These are phyloP conservation scores for Quercus suber DNA, from an alignment of 306 rosid genomes.

Conservation along the genomic window DNA sequence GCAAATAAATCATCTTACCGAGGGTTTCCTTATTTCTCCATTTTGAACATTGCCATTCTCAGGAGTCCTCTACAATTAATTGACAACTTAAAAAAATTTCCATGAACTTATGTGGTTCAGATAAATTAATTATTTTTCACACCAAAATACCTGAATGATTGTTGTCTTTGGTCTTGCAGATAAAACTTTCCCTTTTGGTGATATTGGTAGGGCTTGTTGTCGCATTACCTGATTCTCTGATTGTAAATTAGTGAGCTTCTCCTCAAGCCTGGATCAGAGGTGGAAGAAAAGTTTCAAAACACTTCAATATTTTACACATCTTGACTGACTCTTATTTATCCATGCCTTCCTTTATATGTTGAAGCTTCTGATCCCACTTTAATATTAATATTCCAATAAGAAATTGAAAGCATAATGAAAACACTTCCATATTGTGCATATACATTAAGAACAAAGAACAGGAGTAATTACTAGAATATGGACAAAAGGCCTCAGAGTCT, in stretches of 20 bases:
- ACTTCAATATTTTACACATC: neutral
- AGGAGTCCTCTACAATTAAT: slow-evolving; percentile 77
- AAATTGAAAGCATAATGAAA: too few species aligned
- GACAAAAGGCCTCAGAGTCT: too few species aligned
- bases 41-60: slow-evolving; percentile 80
- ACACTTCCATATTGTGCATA: too few species aligned
- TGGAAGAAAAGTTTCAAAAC: slow-evolving; percentile 5
- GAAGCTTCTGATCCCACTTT: too few species aligned
- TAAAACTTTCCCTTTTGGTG: slow-evolving; percentile 79
- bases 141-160: slow-evolving; percentile 73
- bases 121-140: slow-evolving; percentile 4
- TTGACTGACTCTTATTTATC: neutral
- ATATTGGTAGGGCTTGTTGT: slow-evolving; percentile 92
- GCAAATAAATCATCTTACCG: slow-evolving; percentile 48
- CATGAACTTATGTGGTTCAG: neutral
- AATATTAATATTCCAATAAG: too few species aligned
- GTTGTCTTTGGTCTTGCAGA: slow-evolving; percentile 77
- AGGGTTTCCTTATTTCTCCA: slow-evolving; percentile 64
- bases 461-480: too few species aligned
- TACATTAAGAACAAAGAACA: too few species aligned
- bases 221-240: slow-evolving; percentile 99
- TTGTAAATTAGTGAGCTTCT: slow-evolving; percentile 89
- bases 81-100: slow-evolving; percentile 22
- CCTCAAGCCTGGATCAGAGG: slow-evolving; percentile 72
- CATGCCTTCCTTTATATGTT: neutral